These are phyloP conservation scores for Leccinum fallax DNA, from an alignment of 1,284 basidiomycete species.

Conservation along the genomic window DNA sequence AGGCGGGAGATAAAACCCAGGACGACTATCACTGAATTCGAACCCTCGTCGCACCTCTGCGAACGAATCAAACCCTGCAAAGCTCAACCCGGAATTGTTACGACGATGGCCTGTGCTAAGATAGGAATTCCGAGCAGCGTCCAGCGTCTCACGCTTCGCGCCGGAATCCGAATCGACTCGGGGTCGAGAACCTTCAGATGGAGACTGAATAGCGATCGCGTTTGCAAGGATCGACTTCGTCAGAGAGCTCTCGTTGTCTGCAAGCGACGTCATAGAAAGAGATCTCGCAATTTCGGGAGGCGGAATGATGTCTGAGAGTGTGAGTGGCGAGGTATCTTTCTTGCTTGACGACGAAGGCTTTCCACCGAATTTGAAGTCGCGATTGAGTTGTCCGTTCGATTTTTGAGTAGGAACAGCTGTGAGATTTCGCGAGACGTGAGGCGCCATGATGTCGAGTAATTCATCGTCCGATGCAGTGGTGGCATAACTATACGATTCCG, in stretches of 20 bases:
- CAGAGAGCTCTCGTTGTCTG: conserved; percentile 56
- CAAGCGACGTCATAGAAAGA: conserved; percentile 47
- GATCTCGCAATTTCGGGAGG: conserved; percentile 53
- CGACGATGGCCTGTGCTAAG: conserved; percentile 42
- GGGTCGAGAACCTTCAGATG: conserved; percentile 38
- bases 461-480: conserved; percentile 21
- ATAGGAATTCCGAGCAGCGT: conserved; percentile 21
- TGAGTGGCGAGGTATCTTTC: conserved; percentile 38
- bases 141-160: conserved; percentile 36
- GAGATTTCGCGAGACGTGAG: conserved; percentile 31
- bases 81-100: conserved; percentile 59
- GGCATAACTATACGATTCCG: conserved; percentile 23
- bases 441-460: conserved; percentile 27
- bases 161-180: conserved; percentile 50
- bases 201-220: conserved; percentile 39
- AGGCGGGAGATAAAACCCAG: conserved; percentile 64
- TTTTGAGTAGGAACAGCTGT: conserved; percentile 47
- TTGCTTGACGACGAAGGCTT: conserved; percentile 35
- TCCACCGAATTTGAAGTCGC: conserved; percentile 74
- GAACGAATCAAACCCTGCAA: conserved; percentile 71
- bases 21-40: conserved; percentile 63
- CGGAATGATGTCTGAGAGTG: conserved; percentile 75
- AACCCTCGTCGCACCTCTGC: conserved; percentile 73
- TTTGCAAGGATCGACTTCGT: conserved; percentile 62
- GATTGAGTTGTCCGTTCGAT: conserved; percentile 66